Percentiles rank a stretch among this genome's conserved stretches.
phyloP scores from a whole-genome alignment of 2,329 filamentous ascomycete species.

The Graphilbum sp. region DNA sequence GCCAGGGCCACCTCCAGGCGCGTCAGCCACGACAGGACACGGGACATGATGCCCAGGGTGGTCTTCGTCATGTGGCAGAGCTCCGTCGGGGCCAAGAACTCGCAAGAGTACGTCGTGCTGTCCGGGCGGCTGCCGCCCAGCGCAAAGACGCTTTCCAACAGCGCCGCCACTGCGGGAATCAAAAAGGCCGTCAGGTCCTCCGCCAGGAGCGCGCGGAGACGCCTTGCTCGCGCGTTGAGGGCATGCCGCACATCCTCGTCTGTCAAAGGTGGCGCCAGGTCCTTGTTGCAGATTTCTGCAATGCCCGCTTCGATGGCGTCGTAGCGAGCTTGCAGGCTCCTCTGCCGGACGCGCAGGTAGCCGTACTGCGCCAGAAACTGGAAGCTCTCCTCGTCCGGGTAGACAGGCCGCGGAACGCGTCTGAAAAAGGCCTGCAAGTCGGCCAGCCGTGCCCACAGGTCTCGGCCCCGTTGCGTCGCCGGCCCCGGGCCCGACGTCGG shows the following conservation, averaged over 20 bases:
- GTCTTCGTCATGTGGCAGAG: background rate
- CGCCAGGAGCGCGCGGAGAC: constrained; percentile 2
- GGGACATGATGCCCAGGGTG: background rate
- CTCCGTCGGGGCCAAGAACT: constrained; percentile 1
- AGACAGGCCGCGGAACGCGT: background rate
- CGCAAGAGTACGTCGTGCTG: background rate
- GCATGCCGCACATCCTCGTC: background rate
- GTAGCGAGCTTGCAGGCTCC: background rate
- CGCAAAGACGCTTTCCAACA: constrained; percentile 3
- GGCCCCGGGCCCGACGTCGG: constrained; percentile 1
- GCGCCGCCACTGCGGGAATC: constrained; percentile 2
- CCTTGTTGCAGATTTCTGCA: background rate
- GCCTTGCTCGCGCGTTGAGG: background rate
- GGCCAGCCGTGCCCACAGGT: constrained; percentile 1
- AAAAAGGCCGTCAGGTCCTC: constrained; percentile 6
- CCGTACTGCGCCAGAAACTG: background rate
- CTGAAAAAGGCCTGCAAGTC: background rate
- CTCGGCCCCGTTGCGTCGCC: background rate
- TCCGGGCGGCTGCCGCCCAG: constrained; percentile 6
- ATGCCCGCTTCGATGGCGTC: background rate
- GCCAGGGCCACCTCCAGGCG: constrained; percentile 6
- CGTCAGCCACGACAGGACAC: constrained; percentile 3
- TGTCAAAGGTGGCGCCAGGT: background rate
- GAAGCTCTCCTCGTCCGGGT: background rate
- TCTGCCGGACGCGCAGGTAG: background rate